These are phyloP conservation scores for Clarireedia homoeocarpa DNA, from an alignment of 2,329 filamentous ascomycete species.

Conservation along the genomic window DNA sequence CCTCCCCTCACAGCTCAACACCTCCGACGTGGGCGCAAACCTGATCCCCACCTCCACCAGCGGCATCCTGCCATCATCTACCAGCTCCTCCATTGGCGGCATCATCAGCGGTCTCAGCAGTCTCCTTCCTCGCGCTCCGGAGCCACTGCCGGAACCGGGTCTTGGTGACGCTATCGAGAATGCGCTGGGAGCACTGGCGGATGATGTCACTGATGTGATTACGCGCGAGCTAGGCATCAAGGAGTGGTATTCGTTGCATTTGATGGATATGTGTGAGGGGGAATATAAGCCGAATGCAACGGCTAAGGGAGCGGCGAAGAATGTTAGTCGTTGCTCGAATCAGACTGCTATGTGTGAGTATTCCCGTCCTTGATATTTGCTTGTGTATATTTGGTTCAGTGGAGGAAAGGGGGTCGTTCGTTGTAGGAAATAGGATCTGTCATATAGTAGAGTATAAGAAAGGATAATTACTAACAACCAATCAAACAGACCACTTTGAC, in stretches of 20 bases:
- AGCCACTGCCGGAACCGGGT: constrained; percentile 19
- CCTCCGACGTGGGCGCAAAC: constrained; percentile 42
- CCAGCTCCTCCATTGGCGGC: constrained; percentile 23
- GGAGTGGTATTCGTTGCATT: constrained; percentile 53
- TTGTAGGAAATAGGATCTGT: too few species aligned
- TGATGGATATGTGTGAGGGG: constrained; percentile 52
- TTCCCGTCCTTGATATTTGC: neutral
- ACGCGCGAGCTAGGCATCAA: constrained; percentile 40
- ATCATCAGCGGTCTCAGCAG: constrained; percentile 35
- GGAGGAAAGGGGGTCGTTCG: too few species aligned
- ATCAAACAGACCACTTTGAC: constrained; percentile 40
- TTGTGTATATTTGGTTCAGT: too few species aligned
- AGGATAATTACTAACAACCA: neutral
- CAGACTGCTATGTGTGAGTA: constrained; percentile 40
- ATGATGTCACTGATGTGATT: constrained; percentile 29
- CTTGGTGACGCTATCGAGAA: constrained; percentile 30
- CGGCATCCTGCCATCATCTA: constrained; percentile 18
- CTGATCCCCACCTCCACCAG: constrained; percentile 21
- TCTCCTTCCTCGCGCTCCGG: constrained; percentile 12
- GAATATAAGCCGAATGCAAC: constrained; percentile 30
- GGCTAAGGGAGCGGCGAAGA: constrained; percentile 35
- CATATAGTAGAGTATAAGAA: too few species aligned
- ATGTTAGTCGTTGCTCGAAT: constrained; percentile 48
- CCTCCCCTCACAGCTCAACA: constrained; percentile 41
- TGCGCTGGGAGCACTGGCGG: constrained; percentile 27